These are phyloP conservation scores for Candida railenensis DNA, from an alignment of 805 yeast genomes.

Conservation along the genomic window DNA sequence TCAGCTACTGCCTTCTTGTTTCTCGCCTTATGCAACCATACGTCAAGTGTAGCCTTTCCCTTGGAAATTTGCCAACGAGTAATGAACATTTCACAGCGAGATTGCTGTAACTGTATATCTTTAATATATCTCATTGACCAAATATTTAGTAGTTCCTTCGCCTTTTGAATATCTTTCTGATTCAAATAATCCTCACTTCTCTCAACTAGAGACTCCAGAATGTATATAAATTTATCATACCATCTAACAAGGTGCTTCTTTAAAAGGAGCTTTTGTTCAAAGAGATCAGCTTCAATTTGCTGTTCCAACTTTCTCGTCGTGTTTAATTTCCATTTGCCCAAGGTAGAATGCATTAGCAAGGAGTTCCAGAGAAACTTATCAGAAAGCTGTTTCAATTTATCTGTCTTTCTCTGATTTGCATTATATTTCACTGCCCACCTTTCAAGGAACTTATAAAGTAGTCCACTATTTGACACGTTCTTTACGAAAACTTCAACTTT, in stretches of 20 bases:
- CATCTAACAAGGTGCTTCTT: conserved; percentile 32
- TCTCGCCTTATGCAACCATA: conserved; percentile 30
- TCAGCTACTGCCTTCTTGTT: neutral
- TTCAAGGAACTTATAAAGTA: conserved; percentile 11
- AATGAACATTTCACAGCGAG: conserved; percentile 32
- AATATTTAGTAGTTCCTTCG: conserved; percentile 24
- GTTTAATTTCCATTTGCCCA: conserved; percentile 15
- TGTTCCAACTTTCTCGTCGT: conserved; percentile 3
- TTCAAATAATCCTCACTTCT: conserved; percentile 28
- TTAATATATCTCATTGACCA: conserved; percentile 40
- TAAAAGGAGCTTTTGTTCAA: conserved; percentile 15
- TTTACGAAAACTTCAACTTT: conserved; percentile 18
- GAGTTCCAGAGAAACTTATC: conserved; percentile 8
- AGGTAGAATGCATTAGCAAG: neutral
- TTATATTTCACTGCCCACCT: conserved; percentile 24
- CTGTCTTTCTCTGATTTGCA: conserved; percentile 7
- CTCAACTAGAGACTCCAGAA: conserved; percentile 22
- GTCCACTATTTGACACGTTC: conserved; percentile 12
- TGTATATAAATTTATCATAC: conserved; percentile 28
- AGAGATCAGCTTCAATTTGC: conserved; percentile 13
- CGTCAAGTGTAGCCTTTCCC: conserved; percentile 30
- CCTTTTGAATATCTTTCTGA: conserved; percentile 24
- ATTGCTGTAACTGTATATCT: conserved; percentile 30
- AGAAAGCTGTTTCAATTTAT: conserved; percentile 9
- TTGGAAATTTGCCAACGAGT: conserved; percentile 30